phyloP scores from a whole-genome alignment of 179 eudicot genomes.

The Carnegiea gigantea region DNA sequence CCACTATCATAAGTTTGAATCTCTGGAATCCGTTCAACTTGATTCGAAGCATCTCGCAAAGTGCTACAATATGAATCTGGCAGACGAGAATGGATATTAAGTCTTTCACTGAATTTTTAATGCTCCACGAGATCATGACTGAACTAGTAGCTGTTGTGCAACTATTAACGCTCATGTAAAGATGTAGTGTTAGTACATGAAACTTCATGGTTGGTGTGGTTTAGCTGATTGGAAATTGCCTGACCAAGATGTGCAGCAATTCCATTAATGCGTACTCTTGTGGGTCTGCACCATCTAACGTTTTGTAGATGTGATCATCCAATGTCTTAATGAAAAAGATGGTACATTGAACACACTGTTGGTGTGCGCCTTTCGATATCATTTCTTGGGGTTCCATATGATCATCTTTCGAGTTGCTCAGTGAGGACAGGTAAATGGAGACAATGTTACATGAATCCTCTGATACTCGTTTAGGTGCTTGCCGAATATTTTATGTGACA shows the following conservation, averaged over 20 bases:
- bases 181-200: not conserved
- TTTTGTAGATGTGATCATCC: not conserved
- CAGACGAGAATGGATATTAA: conserved; percentile 17
- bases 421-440: not conserved
- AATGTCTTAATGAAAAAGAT: not conserved
- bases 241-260: not conserved
- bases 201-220: not conserved
- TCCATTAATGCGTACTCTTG: not conserved
- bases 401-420: not conserved
- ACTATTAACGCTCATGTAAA: not conserved
- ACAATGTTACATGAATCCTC: not conserved
- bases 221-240: not conserved
- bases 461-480: not conserved
- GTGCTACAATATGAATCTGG: conserved; percentile 21
- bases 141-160: not conserved
- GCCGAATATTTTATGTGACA: not conserved
- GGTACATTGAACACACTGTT: not conserved
- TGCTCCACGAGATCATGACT: not conserved
- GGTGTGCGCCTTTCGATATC: not conserved
- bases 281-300: not conserved
- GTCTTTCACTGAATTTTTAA: not conserved
- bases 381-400: not conserved
- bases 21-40: conserved; percentile 29
- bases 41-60: conserved; percentile 34
- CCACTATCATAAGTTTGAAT: conserved; percentile 45